Base-by-base conservation (phyloP, 495 filamentous ascomycete genomes). In the Friedmanniomyces endolithicus region DNA sequence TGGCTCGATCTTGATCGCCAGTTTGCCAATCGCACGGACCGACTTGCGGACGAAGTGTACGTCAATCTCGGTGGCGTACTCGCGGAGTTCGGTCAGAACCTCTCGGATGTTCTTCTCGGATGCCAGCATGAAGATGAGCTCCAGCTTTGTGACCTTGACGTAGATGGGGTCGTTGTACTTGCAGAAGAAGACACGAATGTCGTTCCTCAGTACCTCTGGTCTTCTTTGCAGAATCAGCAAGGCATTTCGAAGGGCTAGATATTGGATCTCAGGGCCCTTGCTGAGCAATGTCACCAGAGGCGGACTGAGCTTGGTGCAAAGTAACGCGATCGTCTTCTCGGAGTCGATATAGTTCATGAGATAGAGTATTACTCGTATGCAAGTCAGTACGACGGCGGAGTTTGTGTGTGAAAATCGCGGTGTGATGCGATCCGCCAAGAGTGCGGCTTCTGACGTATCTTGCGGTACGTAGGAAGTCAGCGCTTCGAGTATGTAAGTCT, bases 141-240 rank as follows among this genome's bases (percentile, higher is more conserved):
- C 92, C 48, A 99, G 78, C 69, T 99, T 99, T 12, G 94, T 97
- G 60, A 99, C 92, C 70, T 99, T 99, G 72, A 99, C 92, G 64
- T 99, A 99, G 53, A 97, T 97, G 0, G 94, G 92, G 64, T 99
- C 92, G 62, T 99, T 99, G 73, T 99, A 99, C 76, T 99, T 99
- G 78, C 92, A 99, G 71, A 98, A 98, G 71, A 99, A 99, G 44
- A 97, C 90, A 11, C 92, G 79, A 54, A 99, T 95, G 69, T 99
- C 92, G 68, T 95, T 97, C 37, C 92, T 79, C 8, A 99, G 73
- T 2, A 99, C 89, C 60, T 97, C 92, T 0, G 92, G 92, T 50
- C 90, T 78, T 58, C 92, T 80, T 67, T 99, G 92, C 47, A 99
- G 72, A 58, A 98, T 95, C 16, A 99, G 74, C 16, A 97, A 76